A percentile compares a stretch with the other conserved stretches of the same genome.
These are phyloP conservation scores for Rhododendron kiyosumense DNA, from an alignment of 148 eudicot genomes.

Conservation along the genomic window DNA sequence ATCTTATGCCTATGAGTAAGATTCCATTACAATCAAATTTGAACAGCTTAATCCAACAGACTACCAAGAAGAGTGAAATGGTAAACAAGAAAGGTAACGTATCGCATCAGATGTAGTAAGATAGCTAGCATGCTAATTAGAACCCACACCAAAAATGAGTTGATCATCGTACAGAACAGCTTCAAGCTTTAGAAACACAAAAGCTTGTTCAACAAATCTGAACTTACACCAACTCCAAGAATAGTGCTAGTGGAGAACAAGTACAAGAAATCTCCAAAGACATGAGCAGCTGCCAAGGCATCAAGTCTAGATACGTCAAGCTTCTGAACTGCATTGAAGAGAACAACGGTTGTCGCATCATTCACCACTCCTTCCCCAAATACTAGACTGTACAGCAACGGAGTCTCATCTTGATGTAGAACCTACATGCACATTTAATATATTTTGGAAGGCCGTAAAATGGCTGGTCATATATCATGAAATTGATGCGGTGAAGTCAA, in stretches of 20 bases:
- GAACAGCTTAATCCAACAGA: not conserved
- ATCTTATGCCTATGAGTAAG: not conserved
- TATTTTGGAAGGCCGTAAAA: not conserved
- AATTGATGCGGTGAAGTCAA: not conserved
- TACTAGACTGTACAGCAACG: slow-evolving; percentile 84
- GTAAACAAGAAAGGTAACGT: not conserved
- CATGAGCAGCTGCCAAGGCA: slow-evolving; percentile 50
- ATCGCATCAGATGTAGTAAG: not conserved
- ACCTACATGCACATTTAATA: slow-evolving; percentile 33
- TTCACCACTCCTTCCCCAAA: slow-evolving; percentile 99
- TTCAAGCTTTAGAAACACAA: slow-evolving; percentile 1
- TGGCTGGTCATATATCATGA: not conserved
- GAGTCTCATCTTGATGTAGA: slow-evolving; percentile 94
- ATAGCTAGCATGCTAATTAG: not conserved
- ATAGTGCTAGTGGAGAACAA: slow-evolving; percentile 80
- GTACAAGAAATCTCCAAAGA: slow-evolving; percentile 69
- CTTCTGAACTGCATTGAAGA: slow-evolving; percentile 93
- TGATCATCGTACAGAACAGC: not conserved
- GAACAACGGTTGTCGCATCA: slow-evolving; percentile 97
- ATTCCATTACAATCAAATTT: not conserved
- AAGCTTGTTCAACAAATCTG: not conserved
- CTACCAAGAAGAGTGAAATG: not conserved
- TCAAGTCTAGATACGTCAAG: slow-evolving; percentile 49
- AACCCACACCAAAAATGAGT: not conserved
- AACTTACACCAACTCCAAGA: slow-evolving; percentile 75